Conservation (phyloP, 768 basidiomycete species). For the Hygrophoropsis aurantiaca region DNA sequence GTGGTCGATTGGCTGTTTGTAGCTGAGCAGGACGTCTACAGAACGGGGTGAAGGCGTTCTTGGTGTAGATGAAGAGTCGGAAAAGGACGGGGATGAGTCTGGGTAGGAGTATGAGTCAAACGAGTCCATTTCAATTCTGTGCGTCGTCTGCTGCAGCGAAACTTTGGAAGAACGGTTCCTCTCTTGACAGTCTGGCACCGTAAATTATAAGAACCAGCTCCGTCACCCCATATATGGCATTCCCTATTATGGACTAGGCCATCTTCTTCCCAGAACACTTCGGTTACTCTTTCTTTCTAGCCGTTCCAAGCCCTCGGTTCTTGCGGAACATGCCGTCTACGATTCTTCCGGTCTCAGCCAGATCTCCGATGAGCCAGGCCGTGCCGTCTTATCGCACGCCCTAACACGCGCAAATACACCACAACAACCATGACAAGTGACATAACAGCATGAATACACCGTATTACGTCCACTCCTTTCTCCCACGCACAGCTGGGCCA, state of each 20-base stretch:
- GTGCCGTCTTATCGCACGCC: slow-evolving; percentile 12
- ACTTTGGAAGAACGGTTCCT: slow-evolving; percentile 8
- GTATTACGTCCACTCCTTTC: slow-evolving; percentile 26
- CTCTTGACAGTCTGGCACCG: slow-evolving; percentile 2
- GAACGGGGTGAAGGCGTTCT: slow-evolving; percentile 70
- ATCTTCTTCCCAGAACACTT: slow-evolving; percentile 37
- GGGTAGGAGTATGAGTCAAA: slow-evolving; percentile 56
- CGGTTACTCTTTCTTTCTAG: slow-evolving; percentile 37
- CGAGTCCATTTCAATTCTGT: slow-evolving; percentile 36
- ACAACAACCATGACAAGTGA: slow-evolving; percentile 20
- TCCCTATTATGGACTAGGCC: slow-evolving; percentile 21
- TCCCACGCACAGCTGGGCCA: slow-evolving; percentile 31
- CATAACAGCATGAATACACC: slow-evolving; percentile 16
- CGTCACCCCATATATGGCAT: slow-evolving; percentile 22
- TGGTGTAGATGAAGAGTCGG: slow-evolving; percentile 66
- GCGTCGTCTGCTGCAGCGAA: slow-evolving; percentile 17
- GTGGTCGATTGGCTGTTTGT: slow-evolving; percentile 46
- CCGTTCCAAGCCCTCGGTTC: slow-evolving; percentile 31
- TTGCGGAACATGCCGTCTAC: slow-evolving; percentile 31
- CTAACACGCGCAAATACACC: slow-evolving; percentile 11
- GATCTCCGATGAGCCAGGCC: slow-evolving; percentile 25
- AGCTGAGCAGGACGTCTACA: slow-evolving; percentile 35
- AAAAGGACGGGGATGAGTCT: slow-evolving; percentile 41
- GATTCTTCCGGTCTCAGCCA: slow-evolving; percentile 15
- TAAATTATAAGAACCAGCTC: slow-evolving; percentile 35